Conservation (phyloP, 1,139 yeast species). For the Wickerhamomyces sp. region DNA sequence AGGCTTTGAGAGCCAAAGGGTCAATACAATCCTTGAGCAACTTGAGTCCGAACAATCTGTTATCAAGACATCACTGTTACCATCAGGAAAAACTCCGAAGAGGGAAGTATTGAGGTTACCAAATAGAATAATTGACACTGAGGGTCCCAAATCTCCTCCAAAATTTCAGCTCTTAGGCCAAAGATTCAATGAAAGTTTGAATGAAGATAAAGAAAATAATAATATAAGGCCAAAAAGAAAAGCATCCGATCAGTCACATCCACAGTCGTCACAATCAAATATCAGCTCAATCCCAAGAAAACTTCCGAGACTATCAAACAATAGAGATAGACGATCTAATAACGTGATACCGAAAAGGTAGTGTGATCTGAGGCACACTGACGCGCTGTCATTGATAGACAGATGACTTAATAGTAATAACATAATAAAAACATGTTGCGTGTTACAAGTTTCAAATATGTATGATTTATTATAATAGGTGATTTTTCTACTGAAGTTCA, state of each 20-base stretch:
- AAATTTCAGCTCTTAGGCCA: slow-evolving; percentile 24
- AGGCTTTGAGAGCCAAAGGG: slow-evolving; percentile 13
- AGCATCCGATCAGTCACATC: slow-evolving; percentile 8
- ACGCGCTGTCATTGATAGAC: not conserved
- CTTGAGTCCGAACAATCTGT: slow-evolving; percentile 21
- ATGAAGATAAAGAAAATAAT: slow-evolving; percentile 4
- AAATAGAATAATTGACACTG: slow-evolving; percentile 2
- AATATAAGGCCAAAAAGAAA: slow-evolving; percentile 9
- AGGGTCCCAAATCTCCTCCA: slow-evolving; percentile 19
- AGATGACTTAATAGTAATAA: not conserved
- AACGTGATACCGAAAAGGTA: slow-evolving; percentile 1
- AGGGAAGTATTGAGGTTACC: slow-evolving; percentile 18
- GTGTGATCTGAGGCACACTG: not conserved
- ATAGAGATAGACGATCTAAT: not conserved
- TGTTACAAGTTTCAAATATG: too few relatives aligned
- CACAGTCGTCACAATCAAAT: slow-evolving; percentile 5
- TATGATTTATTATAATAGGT: too few relatives aligned
- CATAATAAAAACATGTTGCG: too few relatives aligned
- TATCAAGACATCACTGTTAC: slow-evolving; percentile 19
- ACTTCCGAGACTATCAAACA: slow-evolving; percentile 1
- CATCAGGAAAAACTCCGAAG: slow-evolving; percentile 27
- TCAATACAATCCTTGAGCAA: slow-evolving; percentile 18
- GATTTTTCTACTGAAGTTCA: too few relatives aligned
- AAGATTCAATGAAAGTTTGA: slow-evolving; percentile 9
- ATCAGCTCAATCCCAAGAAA: not conserved